Evolutionary conservation across 129 eudicot species (phyloP).

Genomic region (Sambucus nigra): DNA sequence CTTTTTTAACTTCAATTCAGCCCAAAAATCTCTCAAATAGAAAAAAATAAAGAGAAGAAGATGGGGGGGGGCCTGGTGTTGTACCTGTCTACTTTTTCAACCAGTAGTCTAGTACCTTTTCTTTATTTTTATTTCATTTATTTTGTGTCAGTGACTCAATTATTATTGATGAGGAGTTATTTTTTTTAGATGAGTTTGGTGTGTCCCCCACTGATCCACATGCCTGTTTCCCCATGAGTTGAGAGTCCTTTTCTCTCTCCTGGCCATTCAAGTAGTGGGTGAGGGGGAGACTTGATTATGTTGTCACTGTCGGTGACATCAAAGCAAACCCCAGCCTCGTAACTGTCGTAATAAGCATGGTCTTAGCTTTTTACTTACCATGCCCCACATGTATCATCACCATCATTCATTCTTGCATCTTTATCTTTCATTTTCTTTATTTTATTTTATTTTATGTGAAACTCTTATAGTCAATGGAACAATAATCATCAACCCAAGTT

Average conservation of each 20-base stretch:
- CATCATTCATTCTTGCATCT: too few species aligned
- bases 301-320: conserved; percentile 45
- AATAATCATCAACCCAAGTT: too few species aligned
- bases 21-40: background rate
- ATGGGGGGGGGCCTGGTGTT: conserved; percentile 9
- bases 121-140: background rate
- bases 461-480: too few species aligned
- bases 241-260: conserved; percentile 16
- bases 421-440: too few species aligned
- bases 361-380: too few species aligned
- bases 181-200: too few species aligned
- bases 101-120: background rate
- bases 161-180: conserved; percentile 12
- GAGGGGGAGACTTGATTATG: conserved; percentile 3
- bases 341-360: too few species aligned
- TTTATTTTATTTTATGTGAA: too few species aligned
- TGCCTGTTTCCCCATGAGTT: conserved; percentile 61
- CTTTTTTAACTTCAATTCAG: too few species aligned
- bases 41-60: background rate
- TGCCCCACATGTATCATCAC: too few species aligned
- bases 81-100: background rate
- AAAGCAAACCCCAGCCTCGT: conserved; percentile 46
- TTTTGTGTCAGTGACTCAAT: conserved; percentile 6
- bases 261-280: conserved; percentile 9
- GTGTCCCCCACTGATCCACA: conserved; percentile 77